Evolutionary conservation across 306 rosid genomes (phyloP).

Genomic region (Geum urbanum): DNA sequence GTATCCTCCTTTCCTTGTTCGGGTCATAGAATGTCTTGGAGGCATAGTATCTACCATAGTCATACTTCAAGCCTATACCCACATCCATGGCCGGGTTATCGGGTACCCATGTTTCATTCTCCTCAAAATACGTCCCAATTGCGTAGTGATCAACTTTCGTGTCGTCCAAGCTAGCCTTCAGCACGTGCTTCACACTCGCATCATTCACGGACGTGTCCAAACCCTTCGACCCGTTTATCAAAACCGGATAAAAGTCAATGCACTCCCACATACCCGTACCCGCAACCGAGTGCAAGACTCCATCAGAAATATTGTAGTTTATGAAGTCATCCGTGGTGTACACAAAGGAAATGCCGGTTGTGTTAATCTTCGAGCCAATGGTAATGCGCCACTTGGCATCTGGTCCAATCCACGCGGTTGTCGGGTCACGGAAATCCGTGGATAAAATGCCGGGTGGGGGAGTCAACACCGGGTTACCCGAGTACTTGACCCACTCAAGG

Average conservation of each 20-base stretch:
- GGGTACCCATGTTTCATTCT: conserved; percentile 80
- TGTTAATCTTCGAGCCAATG: conserved; percentile 47
- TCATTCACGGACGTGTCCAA: conserved; percentile 57
- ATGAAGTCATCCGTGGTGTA: conserved; percentile 52
- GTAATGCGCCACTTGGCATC: conserved; percentile 62
- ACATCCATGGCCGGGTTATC: conserved; percentile 75
- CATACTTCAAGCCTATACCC: conserved; percentile 68
- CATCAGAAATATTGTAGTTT: conserved; percentile 29
- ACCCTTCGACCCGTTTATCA: conserved; percentile 47
- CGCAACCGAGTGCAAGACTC: conserved; percentile 52
- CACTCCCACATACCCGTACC: conserved; percentile 98
- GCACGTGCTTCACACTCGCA: conserved; percentile 54
- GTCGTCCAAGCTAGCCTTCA: conserved; percentile 77
- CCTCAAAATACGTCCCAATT: conserved; percentile 50
- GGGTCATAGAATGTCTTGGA: conserved; percentile 82
- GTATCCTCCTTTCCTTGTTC: conserved; percentile 48
- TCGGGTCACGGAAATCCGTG: conserved; percentile 67
- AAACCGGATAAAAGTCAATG: conserved; percentile 72
- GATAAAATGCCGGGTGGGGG: conserved; percentile 49
- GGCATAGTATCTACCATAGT: conserved; percentile 81
- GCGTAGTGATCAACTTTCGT: conserved; percentile 59
- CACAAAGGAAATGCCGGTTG: conserved; percentile 48
- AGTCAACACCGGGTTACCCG: conserved; percentile 52
- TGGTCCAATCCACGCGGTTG: conserved; percentile 61
- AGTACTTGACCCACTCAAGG: conserved; percentile 63